These are phyloP conservation scores for Moricandia moricandioides DNA, from an alignment of 345 rosid genomes.

Conservation along the genomic window DNA sequence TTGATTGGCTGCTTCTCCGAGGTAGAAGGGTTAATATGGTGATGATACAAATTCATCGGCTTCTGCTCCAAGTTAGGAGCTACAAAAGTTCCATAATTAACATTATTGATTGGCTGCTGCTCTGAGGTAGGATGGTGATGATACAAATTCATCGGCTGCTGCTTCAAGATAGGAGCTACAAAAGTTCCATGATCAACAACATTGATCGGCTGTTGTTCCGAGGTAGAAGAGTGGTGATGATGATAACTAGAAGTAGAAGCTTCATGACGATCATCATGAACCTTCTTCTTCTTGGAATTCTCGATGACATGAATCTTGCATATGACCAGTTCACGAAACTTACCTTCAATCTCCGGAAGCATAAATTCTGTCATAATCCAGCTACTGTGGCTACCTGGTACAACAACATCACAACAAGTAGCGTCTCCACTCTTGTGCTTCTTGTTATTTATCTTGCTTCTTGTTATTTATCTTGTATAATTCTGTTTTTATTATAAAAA, in stretches of 20 bases:
- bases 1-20: too few species aligned
- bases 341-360: neutral
- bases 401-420: neutral
- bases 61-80: too few species aligned
- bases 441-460: neutral
- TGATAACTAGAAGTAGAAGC: neutral
- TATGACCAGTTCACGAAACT: neutral
- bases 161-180: neutral
- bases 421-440: neutral
- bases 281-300: neutral
- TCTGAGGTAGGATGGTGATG: too few species aligned
- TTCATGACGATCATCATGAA: neutral
- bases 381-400: neutral
- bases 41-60: too few species aligned
- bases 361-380: conserved; percentile 17
- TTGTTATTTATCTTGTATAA: too few species aligned
- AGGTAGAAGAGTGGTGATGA: too few species aligned
- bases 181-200: neutral
- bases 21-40: too few species aligned
- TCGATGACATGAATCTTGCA: neutral
- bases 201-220: neutral
- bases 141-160: neutral
- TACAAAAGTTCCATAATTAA: too few species aligned
- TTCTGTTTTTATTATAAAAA: too few species aligned
- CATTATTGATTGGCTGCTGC: too few species aligned